phyloP scores from a whole-genome alignment of 371 early-diverging fungal species.

The Mucor sp. region DNA sequence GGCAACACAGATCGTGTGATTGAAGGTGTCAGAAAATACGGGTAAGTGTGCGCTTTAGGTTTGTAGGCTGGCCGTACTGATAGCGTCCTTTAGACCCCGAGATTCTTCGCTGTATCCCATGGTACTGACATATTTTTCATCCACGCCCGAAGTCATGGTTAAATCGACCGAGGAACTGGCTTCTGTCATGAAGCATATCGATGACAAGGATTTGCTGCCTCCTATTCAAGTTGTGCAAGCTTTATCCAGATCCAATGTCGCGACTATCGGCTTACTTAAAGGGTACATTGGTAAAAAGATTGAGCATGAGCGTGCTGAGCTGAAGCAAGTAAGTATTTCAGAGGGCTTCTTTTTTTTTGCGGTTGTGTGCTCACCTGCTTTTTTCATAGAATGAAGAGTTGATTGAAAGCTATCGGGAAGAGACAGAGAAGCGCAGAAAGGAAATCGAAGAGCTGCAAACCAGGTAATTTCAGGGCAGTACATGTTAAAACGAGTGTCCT shows the following conservation, averaged over 20 bases:
- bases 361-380: not conserved
- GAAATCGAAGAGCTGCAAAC: conserved; percentile 83
- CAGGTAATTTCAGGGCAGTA: conserved; percentile 36
- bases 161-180: conserved; percentile 61
- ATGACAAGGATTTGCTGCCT: conserved; percentile 81
- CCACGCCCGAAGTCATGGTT: conserved; percentile 58
- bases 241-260: conserved; percentile 78
- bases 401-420: conserved; percentile 76
- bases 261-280: conserved; percentile 85
- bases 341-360: not conserved
- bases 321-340: conserved; percentile 57
- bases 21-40: conserved; percentile 76
- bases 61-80: not conserved
- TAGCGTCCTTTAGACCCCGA: conserved; percentile 42
- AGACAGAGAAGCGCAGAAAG: conserved; percentile 74
- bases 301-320: conserved; percentile 65
- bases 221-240: conserved; percentile 89
- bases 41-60: conserved; percentile 49
- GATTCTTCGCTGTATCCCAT: conserved; percentile 84
- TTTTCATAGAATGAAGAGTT: conserved; percentile 52
- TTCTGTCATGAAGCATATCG: conserved; percentile 81
- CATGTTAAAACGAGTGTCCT: not conserved
- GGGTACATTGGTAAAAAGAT: conserved; percentile 80
- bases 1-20: conserved; percentile 76
- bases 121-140: conserved; percentile 83